Evolutionary conservation across 345 rosid species (phyloP).

Genomic region (Hypericum perforatum): DNA sequence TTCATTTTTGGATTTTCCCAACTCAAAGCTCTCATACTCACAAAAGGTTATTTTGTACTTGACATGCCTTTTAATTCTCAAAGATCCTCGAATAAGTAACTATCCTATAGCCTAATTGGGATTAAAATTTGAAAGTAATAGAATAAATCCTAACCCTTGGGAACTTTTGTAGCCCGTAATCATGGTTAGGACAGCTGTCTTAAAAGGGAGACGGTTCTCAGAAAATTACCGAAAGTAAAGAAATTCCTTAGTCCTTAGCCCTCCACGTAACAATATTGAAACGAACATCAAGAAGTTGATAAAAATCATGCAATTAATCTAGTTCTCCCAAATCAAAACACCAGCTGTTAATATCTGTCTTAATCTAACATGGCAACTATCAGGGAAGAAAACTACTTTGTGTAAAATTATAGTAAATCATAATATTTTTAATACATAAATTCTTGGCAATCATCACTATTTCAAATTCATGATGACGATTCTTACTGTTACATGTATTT

Average conservation of each 20-base stretch:
- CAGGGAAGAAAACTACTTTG: too few species aligned
- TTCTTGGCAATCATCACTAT: too few species aligned
- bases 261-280: slow-evolving; percentile 13
- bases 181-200: slow-evolving; percentile 20
- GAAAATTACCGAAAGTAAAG: slow-evolving; percentile 20
- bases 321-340: too few species aligned
- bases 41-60: slow-evolving; percentile 8
- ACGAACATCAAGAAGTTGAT: slow-evolving; percentile 6
- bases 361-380: too few species aligned
- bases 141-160: neutral
- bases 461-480: too few species aligned
- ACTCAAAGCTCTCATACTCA: slow-evolving; percentile 17
- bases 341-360: too few species aligned
- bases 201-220: neutral
- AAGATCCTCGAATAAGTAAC: slow-evolving; percentile 1
- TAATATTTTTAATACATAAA: too few species aligned
- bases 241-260: neutral
- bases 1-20: slow-evolving; percentile 27
- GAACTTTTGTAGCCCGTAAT: neutral
- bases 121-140: neutral
- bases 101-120: neutral
- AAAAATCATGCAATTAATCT: too few species aligned
- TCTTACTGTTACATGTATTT: too few species aligned
- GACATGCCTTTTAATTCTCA: neutral
- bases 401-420: too few species aligned